Evolutionary conservation across 1,284 basidiomycete genomes (phyloP), one percentile per base, ranked within the genome.

Genomic region (Veloboletus limbatus): DNA sequence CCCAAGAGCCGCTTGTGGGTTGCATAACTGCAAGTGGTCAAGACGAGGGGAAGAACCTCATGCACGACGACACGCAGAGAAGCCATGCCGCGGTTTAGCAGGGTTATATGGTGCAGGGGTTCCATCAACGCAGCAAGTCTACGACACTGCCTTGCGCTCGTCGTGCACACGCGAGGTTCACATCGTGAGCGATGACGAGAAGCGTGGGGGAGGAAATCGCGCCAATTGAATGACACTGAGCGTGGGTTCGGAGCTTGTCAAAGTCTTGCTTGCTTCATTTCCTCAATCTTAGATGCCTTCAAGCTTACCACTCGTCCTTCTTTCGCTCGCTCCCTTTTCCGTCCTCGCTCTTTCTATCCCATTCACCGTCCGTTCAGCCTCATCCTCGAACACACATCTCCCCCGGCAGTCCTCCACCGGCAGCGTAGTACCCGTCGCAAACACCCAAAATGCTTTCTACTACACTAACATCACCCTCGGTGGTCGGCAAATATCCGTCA

Each of bases 361-460:
- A 10, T 75, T 83, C 54, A 50, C 69, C 41, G 67, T 77, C 47
- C 47, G 43, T 21, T 9, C 32, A 18, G 18, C 18, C 17, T 11
- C n/a, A n/a, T n/a, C n/a, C n/a, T n/a, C n/a, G n/a, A n/a, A 22
- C 54, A 11, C 33, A 25, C 53, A 53, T 49, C 49, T 47, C 48
- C 49, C 49, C 40, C 65, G 66, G 11, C 65, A 62, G 40, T 64
- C 54, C 43, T 53, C 51, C 38, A 49, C 48, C 51, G 55, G 40
- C 31, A 49, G 58, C 22, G 55, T 68, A 16, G 48, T 78, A 6
- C 64, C 74, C 18, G 65, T 85, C 21, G 62, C 65, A 21, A 85
- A 86, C 63, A 80, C 76, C 7, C 77, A 77, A 53, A 82, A 82
- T 65, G 71, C 76, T 0, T 76, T 78, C 52, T 82, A 82, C 57